phyloP scores from a whole-genome alignment of 768 basidiomycete genomes.

The Guyanaporus albipodus region DNA sequence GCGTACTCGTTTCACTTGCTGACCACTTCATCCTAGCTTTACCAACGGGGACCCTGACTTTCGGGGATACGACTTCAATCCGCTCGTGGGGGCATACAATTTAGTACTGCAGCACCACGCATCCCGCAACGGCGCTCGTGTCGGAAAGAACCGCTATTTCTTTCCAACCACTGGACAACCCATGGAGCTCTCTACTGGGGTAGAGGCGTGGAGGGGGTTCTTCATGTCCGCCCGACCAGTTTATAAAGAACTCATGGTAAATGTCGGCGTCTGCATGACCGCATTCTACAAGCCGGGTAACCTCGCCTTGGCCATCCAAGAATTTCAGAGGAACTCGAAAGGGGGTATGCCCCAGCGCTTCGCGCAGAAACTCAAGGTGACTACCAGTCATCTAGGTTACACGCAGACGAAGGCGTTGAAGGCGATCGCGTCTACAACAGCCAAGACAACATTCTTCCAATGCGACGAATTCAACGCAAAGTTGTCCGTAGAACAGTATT shows the following conservation, averaged over 20 bases:
- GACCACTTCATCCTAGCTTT: conserved; percentile 29
- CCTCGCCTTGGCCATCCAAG: conserved; percentile 53
- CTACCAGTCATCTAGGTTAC: conserved; percentile 53
- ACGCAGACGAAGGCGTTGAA: conserved; percentile 46
- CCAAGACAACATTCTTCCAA: conserved; percentile 49
- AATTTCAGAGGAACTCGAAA: conserved; percentile 40
- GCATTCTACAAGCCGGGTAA: conserved; percentile 58
- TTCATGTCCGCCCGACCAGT: conserved; percentile 49
- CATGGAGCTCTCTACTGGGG: conserved; percentile 32
- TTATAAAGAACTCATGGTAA: conserved; percentile 48
- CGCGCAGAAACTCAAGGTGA: conserved; percentile 53
- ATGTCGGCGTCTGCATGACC: conserved; percentile 51
- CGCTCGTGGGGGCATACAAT: conserved; percentile 45
- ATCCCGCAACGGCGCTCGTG: conserved; percentile 40
- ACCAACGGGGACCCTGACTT: conserved; percentile 35
- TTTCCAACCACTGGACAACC: conserved; percentile 33
- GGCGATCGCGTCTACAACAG: conserved; percentile 35
- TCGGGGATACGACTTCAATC: conserved; percentile 39
- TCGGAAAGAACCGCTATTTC: conserved; percentile 51
- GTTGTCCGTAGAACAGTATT: conserved; percentile 62
- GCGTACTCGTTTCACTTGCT: neutral
- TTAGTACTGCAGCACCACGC: conserved; percentile 44
- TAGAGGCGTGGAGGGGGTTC: conserved; percentile 47
- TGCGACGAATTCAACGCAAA: conserved; percentile 50
- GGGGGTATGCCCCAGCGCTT: conserved; percentile 46